Evolutionary conservation across 257 asterid species (phyloP), one percentile per base, ranked within the genome.

Genomic region (Solanum habrochaites): DNA sequence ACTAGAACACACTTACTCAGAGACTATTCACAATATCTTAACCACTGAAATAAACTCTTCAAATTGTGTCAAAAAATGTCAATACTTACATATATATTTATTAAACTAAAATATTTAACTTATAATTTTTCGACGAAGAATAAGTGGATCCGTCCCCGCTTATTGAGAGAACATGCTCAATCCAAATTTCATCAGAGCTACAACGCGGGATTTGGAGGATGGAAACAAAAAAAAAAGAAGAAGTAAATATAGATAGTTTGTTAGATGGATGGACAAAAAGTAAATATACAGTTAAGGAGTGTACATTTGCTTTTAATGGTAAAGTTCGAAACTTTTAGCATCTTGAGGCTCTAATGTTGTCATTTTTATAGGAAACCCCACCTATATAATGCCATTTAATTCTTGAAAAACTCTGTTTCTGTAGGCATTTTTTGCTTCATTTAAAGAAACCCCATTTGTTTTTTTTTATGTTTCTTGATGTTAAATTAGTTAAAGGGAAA

Each of bases 161-260:
- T 6, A 0, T 35, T 5, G 39, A 0, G 1, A 35, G 1, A 5
- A 35, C 39, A 35, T 35, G 7, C 1, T 1, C 11, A 2, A 56
- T 56, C 0, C 2, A 0, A 56, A 56, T 56, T 20, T 56, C 3
- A 56, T 7, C 1, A 7, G 1, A 56, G n/a, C 5, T 18, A 2
- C 11, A 18, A 56, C 18, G 64, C 8, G n/a, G 1, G 3, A 9
- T 56, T 4, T 4, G 64, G 11, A 49, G 3, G 7, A 37, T 37
- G 39, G 39, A 37, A 37, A 37, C 7, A 1, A 7, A 56, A 56
- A 4, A 16, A 14, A 52, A 18, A 18, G 7, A 0, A 18, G 7
- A n/a, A 18, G 11, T 56, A 56, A 56, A 18, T 23, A 56, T 52
- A 7, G 4, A 2, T 20, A 56, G 64, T 56, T 56, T 56, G 27